Evolutionary conservation across 1,139 yeast species (phyloP).

Genomic region (Suhomyces ambrosiae): DNA sequence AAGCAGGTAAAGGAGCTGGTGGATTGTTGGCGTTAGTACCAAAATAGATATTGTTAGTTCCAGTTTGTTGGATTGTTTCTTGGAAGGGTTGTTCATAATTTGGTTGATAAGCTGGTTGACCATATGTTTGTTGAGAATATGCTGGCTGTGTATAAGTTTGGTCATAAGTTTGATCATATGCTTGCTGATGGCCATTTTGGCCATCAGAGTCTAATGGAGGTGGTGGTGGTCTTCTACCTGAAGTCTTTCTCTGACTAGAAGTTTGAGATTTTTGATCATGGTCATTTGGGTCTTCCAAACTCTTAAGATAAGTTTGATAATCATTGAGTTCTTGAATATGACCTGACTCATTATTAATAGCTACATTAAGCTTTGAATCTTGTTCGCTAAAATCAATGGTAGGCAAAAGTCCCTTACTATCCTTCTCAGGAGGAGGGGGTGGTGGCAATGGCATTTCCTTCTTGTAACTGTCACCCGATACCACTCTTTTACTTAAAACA

Average conservation of each 20-base stretch:
- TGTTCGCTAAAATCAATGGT: constrained; percentile 17
- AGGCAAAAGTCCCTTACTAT: constrained; percentile 15
- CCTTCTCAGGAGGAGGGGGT: constrained; percentile 37
- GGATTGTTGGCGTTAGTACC: background rate
- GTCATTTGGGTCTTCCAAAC: constrained; percentile 11
- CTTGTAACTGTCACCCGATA: constrained; percentile 25
- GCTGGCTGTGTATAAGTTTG: constrained; percentile 1
- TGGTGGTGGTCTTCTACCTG: constrained; percentile 19
- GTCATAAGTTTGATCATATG: constrained; percentile 3
- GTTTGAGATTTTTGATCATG: background rate
- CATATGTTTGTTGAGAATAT: background rate
- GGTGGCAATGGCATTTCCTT: constrained; percentile 25
- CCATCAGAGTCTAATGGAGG: constrained; percentile 17
- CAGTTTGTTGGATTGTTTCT: constrained; percentile 2
- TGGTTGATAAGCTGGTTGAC: constrained; percentile 4
- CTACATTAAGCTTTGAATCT: constrained; percentile 16
- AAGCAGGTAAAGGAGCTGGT: constrained; percentile 5
- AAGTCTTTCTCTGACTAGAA: constrained; percentile 4
- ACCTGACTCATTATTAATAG: constrained; percentile 9
- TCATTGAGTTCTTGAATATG: constrained; percentile 14
- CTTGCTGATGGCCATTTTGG: constrained; percentile 1
- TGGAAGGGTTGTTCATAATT: background rate
- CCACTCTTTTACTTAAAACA: constrained; percentile 15
- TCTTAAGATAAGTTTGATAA: constrained; percentile 17
- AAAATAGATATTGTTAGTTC: background rate